Evolutionary conservation across 23 red algal species (phyloP), one percentile per base, ranked within the genome.

Genomic region (Gracilaria gracilis): DNA sequence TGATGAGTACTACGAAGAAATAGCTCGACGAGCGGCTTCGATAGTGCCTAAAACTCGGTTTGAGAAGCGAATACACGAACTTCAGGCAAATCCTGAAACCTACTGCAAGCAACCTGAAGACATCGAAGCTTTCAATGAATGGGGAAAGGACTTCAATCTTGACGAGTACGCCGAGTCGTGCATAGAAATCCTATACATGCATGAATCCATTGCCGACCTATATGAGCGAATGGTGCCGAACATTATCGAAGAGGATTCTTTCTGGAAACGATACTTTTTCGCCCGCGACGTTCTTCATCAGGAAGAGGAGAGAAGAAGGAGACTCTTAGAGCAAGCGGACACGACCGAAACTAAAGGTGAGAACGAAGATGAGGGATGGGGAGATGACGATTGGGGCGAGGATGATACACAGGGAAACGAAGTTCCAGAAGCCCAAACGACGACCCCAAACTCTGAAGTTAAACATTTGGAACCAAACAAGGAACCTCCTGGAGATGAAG

Each of bases 201-300:
- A 93, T 81, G 81, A 74, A 55, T 24, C 23, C 17, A 85, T 93
- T 47, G 67, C 81, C 24, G 81, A 93, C 20, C 57, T 93, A 6
- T 93, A 93, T 81, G 81, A 93, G 28, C 37, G 80, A n/a, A 73
- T 87, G 38, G 91, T 93, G 0, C 91, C 91, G 37, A 72, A 67
- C 58, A 81, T 93, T 13, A 64, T 86, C 61, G 91, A 93, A 39
- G 81, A 86, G 23, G 62, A 93, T 70, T 81, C 75, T 29, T 93
- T 93, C 39, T 93, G 91, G 91, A 86, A 57, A 82, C 42, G 91
- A 38, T 93, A 77, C 28, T 93, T 93, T 46, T 93, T 80, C 40
- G 91, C 91, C 24, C 61, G 42, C 24, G 36, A 93, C 46, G 37
- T 86, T 72, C 73, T 93, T 23, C 79, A 78, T 31, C 44, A 38